phyloP scores from a whole-genome alignment of 1,139 yeast species.

The Geotrichum cucujoidarum region DNA sequence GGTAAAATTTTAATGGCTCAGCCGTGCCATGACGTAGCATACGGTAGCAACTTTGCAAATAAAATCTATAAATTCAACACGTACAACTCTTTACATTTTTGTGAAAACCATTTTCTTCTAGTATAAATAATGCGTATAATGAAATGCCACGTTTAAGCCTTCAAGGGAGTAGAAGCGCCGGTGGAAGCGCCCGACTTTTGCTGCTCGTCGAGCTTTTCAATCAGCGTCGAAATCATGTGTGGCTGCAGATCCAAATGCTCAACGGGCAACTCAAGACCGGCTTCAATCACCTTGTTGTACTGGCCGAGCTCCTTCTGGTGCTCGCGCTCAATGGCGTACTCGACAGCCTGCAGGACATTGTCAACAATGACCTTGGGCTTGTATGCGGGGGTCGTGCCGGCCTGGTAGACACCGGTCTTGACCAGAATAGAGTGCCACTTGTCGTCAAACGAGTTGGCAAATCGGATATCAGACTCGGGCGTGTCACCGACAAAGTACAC shows the following conservation, averaged over 20 bases:
- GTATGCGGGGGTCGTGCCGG: conserved; percentile 71
- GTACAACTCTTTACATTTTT: no score
- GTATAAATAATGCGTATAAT: no score
- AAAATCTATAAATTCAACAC: no score
- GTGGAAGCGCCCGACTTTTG: no score
- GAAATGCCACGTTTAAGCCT: neutral
- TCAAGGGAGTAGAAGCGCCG: neutral
- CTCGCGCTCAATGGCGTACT: conserved; percentile 77
- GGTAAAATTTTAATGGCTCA: no score
- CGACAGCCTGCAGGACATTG: conserved; percentile 73
- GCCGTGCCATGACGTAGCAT: no score
- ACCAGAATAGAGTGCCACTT: conserved; percentile 83
- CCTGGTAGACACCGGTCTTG: conserved; percentile 82
- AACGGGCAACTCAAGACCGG: conserved; percentile 14
- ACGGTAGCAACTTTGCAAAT: no score
- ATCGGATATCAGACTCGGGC: conserved; percentile 85
- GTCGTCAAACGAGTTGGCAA: conserved; percentile 79
- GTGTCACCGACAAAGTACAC: conserved; percentile 89
- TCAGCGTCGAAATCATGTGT: conserved; percentile 12
- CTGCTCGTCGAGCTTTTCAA: conserved; percentile 11
- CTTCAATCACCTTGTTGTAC: conserved; percentile 22
- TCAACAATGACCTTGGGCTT: conserved; percentile 69
- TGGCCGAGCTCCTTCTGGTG: conserved; percentile 56
- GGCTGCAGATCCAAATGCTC: conserved; percentile 18
- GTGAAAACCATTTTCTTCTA: no score